Conservation (phyloP, 495 filamentous ascomycete species). For the Xylaria palmicola region DNA sequence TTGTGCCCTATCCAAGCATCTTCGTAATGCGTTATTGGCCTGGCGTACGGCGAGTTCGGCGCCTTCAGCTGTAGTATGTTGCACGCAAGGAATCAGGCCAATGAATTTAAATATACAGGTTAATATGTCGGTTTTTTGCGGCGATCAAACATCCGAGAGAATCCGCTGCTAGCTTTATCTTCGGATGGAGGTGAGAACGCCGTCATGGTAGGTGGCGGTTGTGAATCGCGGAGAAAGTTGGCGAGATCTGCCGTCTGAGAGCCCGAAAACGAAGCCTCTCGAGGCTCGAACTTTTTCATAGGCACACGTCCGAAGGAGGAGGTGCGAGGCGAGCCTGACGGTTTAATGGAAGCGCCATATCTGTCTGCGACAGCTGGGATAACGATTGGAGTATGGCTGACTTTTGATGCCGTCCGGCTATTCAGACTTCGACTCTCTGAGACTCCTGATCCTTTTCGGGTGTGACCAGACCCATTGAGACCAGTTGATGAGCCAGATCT, state of each 20-base stretch:
- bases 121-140: constrained; percentile 35
- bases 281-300: constrained; percentile 54
- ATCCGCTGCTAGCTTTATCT: constrained; percentile 25
- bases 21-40: neutral
- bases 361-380: constrained; percentile 34
- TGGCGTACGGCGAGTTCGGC: too few species aligned
- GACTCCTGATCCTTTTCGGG: constrained; percentile 26
- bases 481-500: constrained; percentile 43
- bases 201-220: constrained; percentile 55
- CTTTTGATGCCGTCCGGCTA: constrained; percentile 34
- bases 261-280: constrained; percentile 44
- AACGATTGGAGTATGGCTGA: constrained; percentile 48
- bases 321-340: constrained; percentile 15
- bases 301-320: constrained; percentile 34
- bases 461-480: constrained; percentile 25
- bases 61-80: too few species aligned
- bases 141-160: constrained; percentile 33
- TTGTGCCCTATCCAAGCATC: neutral
- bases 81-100: neutral
- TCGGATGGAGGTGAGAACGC: constrained; percentile 20
- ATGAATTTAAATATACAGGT: neutral
- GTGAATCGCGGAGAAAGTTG: constrained; percentile 75
- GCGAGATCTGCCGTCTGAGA: constrained; percentile 68
- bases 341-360: constrained; percentile 19
- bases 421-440: constrained; percentile 32